phyloP scores from a whole-genome alignment of 2,329 filamentous ascomycete species.

The Pyricularia pennisetigena region DNA sequence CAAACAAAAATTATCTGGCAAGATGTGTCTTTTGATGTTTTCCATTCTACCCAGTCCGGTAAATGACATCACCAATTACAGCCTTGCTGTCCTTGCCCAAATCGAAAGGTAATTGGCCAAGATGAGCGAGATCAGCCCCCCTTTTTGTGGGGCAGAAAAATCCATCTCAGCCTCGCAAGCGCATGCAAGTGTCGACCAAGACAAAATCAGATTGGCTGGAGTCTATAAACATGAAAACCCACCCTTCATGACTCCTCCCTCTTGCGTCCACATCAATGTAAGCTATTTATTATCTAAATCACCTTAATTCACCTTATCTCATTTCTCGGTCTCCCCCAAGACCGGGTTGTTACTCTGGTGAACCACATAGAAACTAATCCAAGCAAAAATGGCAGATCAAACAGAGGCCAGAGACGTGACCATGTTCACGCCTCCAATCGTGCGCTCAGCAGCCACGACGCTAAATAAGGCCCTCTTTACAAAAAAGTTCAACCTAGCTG shows the following conservation, averaged over 20 bases:
- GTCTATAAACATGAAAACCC: neutral
- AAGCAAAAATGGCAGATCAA: neutral
- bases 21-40: neutral
- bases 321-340: too few relatives aligned
- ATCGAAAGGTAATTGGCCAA: neutral
- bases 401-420: conserved; percentile 28
- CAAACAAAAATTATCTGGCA: too few relatives aligned
- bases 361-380: neutral
- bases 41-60: neutral
- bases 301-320: too few relatives aligned
- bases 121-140: neutral
- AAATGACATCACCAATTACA: conserved; percentile 1
- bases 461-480: conserved; percentile 80
- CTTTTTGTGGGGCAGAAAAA: neutral
- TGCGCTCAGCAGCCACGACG: conserved; percentile 58
- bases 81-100: neutral
- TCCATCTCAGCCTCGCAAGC: neutral
- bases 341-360: too few relatives aligned
- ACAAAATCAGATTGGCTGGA: neutral
- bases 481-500: conserved; percentile 65
- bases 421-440: conserved; percentile 67
- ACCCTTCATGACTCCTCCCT: neutral
- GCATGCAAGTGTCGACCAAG: neutral
- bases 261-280: neutral
- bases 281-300: neutral